These are phyloP conservation scores for Berberis thunbergii DNA, from an alignment of 164 flowering plant genomes.

Conservation along the genomic window DNA sequence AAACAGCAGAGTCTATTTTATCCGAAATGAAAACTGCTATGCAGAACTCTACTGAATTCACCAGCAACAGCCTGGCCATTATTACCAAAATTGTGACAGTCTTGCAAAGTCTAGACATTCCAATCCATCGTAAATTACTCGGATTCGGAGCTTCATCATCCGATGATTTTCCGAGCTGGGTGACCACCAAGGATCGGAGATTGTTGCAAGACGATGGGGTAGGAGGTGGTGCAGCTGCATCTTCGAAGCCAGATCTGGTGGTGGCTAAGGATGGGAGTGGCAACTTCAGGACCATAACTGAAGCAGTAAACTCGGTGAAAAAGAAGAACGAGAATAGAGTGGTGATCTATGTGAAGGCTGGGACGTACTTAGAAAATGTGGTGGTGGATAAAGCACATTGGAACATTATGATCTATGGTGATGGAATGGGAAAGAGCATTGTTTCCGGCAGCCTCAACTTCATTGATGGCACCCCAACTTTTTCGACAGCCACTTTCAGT, in stretches of 20 bases:
- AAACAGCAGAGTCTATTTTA: not conserved
- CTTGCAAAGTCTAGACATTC: slow-evolving; percentile 25
- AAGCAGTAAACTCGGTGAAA: slow-evolving; percentile 33
- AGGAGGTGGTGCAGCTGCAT: not conserved
- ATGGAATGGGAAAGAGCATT: slow-evolving; percentile 46
- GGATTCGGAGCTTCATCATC: not conserved
- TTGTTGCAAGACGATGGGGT: slow-evolving; percentile 25
- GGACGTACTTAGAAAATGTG: slow-evolving; percentile 47
- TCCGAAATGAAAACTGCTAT: slow-evolving; percentile 16
- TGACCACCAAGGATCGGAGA: slow-evolving; percentile 23
- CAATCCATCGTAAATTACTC: slow-evolving; percentile 39
- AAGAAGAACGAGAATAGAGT: slow-evolving; percentile 37
- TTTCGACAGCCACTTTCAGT: slow-evolving; percentile 63
- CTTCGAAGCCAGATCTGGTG: slow-evolving; percentile 19
- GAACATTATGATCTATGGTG: slow-evolving; percentile 72
- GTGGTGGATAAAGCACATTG: slow-evolving; percentile 34
- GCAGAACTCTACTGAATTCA: slow-evolving; percentile 45
- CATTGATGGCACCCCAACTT: slow-evolving; percentile 67
- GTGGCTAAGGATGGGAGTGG: slow-evolving; percentile 55
- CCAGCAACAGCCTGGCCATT: slow-evolving; percentile 72
- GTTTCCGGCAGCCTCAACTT: slow-evolving; percentile 47
- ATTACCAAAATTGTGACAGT: slow-evolving; percentile 32
- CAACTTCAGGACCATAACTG: slow-evolving; percentile 27
- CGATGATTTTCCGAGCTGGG: slow-evolving; percentile 12
- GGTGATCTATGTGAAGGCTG: slow-evolving; percentile 56